Conservation (phyloP, 1,139 yeast genomes). For the Keqinozyma sinolaborantium region DNA sequence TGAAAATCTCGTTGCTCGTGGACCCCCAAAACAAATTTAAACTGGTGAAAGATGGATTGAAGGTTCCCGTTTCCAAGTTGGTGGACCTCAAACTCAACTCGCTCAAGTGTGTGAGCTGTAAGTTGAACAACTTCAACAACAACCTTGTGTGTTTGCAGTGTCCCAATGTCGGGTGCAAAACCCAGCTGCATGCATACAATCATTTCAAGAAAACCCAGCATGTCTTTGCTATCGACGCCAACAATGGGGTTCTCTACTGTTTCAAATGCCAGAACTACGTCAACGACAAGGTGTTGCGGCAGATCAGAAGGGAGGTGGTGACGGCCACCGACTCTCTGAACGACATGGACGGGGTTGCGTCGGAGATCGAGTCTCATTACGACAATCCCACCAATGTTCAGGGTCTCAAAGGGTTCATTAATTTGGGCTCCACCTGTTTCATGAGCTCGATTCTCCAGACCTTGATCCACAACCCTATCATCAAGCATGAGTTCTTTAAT, state of each 20-base stretch:
- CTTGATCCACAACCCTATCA: slow-evolving; percentile 80
- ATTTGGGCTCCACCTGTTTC: slow-evolving; percentile 95
- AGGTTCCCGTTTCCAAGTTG: slow-evolving; percentile 27
- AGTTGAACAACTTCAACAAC: slow-evolving; percentile 41
- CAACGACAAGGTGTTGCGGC: slow-evolving; percentile 55
- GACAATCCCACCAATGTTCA: slow-evolving; percentile 53
- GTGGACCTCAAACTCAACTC: slow-evolving; percentile 38
- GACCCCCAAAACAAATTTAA: slow-evolving; percentile 17
- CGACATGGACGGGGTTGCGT: slow-evolving; percentile 13
- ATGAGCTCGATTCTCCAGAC: slow-evolving; percentile 90
- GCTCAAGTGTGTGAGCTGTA: slow-evolving; percentile 50
- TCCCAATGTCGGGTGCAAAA: slow-evolving; percentile 71
- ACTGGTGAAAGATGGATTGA: slow-evolving; percentile 29
- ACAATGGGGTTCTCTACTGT: slow-evolving; percentile 64
- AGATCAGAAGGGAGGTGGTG: slow-evolving; percentile 36
- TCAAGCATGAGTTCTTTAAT: slow-evolving; percentile 71
- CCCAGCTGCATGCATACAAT: slow-evolving; percentile 49
- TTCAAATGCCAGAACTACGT: slow-evolving; percentile 74
- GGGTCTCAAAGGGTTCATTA: slow-evolving; percentile 84
- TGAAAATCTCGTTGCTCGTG: slow-evolving; percentile 40
- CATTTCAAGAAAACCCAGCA: slow-evolving; percentile 69
- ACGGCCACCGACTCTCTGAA: slow-evolving; percentile 2
- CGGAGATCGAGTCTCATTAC: slow-evolving; percentile 15
- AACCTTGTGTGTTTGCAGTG: slow-evolving; percentile 78
- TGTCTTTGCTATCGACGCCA: slow-evolving; percentile 65